These are phyloP conservation scores for Halenospora varia DNA, from an alignment of 495 filamentous ascomycete genomes.

Conservation along the genomic window DNA sequence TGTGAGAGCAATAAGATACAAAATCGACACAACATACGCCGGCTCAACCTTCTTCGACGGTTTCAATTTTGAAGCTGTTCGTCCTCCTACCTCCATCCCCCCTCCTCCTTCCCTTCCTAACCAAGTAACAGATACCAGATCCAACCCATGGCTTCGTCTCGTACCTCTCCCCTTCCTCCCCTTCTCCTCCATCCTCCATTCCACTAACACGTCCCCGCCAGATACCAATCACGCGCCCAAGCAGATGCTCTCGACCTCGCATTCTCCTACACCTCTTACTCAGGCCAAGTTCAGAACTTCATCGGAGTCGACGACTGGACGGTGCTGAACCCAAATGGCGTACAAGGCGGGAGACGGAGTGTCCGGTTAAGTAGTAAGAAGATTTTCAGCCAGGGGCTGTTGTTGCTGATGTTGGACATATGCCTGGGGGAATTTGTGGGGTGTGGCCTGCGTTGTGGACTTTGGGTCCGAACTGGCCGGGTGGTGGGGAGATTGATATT, in stretches of 20 bases:
- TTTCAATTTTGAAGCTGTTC: neutral
- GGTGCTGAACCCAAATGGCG: slow-evolving; percentile 27
- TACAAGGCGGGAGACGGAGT: slow-evolving; percentile 59
- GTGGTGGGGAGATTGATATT: slow-evolving; percentile 76
- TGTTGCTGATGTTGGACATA: slow-evolving; percentile 67
- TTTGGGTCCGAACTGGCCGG: slow-evolving; percentile 65
- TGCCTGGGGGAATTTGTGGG: slow-evolving; percentile 64
- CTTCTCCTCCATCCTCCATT: neutral
- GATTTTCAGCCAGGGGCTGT: slow-evolving; percentile 57
- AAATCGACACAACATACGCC: neutral
- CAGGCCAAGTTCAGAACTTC: too few relatives aligned
- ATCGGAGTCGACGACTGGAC: slow-evolving; percentile 41
- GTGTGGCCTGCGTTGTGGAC: slow-evolving; percentile 76
- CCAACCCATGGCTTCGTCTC: slow-evolving; percentile 58
- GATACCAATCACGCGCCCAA: too few relatives aligned
- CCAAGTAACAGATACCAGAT: too few relatives aligned
- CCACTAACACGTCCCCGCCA: too few relatives aligned
- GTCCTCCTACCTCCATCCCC: too few relatives aligned
- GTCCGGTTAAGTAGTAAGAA: slow-evolving; percentile 61
- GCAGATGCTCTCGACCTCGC: too few relatives aligned
- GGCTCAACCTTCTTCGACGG: neutral
- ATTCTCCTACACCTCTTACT: too few relatives aligned
- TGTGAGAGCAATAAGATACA: too few relatives aligned
- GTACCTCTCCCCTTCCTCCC: neutral
- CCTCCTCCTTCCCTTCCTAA: too few relatives aligned